Evolutionary conservation across 257 asterid species (phyloP).

Genomic region (Petunia axillaris): DNA sequence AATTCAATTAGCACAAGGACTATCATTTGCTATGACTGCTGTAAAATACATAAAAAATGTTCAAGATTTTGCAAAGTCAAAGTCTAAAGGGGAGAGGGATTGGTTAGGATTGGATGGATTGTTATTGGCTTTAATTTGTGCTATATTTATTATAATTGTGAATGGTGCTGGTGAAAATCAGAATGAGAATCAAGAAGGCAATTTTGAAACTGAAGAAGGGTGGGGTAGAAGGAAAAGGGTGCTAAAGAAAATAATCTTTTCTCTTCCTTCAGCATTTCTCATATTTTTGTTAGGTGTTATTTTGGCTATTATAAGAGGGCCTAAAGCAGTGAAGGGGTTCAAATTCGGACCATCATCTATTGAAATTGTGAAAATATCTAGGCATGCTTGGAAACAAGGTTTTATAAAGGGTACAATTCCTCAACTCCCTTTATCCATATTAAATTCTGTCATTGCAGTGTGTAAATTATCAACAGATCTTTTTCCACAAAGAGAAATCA

Average conservation of each 20-base stretch:
- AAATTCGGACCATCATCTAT: constrained; percentile 67
- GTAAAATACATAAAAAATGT: constrained; percentile 61
- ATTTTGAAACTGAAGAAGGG: constrained; percentile 17
- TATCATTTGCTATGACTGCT: constrained; percentile 73
- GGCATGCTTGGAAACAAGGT: constrained; percentile 74
- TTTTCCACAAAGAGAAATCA: constrained; percentile 60
- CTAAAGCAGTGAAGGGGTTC: constrained; percentile 53
- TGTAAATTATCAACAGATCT: constrained; percentile 75
- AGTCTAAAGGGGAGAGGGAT: constrained; percentile 53
- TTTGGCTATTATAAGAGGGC: constrained; percentile 66
- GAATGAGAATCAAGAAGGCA: constrained; percentile 27
- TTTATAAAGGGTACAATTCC: constrained; percentile 78
- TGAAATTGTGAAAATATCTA: constrained; percentile 50
- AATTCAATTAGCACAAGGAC: constrained; percentile 81
- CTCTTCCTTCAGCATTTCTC: constrained; percentile 70
- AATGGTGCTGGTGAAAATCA: constrained; percentile 59
- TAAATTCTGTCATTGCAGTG: constrained; percentile 82
- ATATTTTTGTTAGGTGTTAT: constrained; percentile 58
- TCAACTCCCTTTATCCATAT: constrained; percentile 67
- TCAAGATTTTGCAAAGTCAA: constrained; percentile 61
- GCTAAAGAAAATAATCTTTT: constrained; percentile 36
- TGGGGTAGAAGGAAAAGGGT: constrained; percentile 22
- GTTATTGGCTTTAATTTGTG: constrained; percentile 60
- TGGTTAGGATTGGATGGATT: constrained; percentile 83
- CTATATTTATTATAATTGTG: constrained; percentile 58